Base-by-base conservation (phyloP, 495 filamentous ascomycete genomes). In the Friedmanniomyces simplex region DNA sequence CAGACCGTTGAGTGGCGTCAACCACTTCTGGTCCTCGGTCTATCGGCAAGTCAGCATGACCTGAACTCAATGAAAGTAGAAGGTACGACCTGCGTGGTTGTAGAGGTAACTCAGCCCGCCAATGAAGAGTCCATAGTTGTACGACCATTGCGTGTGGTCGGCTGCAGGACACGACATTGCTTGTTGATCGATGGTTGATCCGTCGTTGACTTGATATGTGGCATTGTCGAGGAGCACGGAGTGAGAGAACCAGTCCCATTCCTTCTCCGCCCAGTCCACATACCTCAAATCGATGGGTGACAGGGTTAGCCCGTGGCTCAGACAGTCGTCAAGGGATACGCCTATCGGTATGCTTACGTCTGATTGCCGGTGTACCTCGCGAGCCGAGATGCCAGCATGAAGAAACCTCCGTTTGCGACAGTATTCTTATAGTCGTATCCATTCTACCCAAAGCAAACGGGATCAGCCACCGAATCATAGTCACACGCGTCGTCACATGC, bases 371-470 rank as follows among this genome's bases (percentile, higher is more conserved):
- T 89, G 67, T 90, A 93, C 48, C 77, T 77, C 0, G 86, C 87
- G 48, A 95, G 71, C 8, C 89, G 78, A 1, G 88, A 80, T 2
- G 81, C 85, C 43, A 95, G 69, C 59, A 91, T 82, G 70, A 93
- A 88, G 70, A 91, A 89, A 52, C 84, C 81, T 2, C 85, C 87
- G 52, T 88, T 93, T 26, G 87, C 87, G 57, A 85, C 88, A 24
- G 85, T 77, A 67, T 89, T n/a, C n/a, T n/a, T n/a, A n/a, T n/a
- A n/a, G n/a, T n/a, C n/a, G n/a, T n/a, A n/a, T n/a, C n/a, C n/a
- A n/a, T n/a, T n/a, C n/a, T n/a, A n/a, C n/a, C n/a, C n/a, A n/a
- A n/a, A n/a, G n/a, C n/a, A n/a, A n/a, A n/a, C n/a, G n/a, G n/a
- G n/a, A n/a, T n/a, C n/a, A n/a, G n/a, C n/a, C n/a, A n/a, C n/a